These are phyloP conservation scores for Phytophthora kernoviae DNA, from an alignment of 352 stramenopile genomes.

Conservation along the genomic window DNA sequence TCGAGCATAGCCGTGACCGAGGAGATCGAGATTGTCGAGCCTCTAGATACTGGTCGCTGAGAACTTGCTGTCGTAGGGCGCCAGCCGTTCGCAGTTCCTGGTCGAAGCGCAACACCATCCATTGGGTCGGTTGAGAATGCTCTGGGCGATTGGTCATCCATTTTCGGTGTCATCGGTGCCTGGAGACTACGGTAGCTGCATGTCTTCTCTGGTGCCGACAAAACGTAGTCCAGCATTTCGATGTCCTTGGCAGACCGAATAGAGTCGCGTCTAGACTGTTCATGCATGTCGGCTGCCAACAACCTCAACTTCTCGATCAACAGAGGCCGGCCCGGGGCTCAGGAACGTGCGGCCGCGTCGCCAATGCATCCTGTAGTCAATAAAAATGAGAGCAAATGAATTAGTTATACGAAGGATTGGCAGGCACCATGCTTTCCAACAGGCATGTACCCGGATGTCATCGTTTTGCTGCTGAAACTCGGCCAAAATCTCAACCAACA, in stretches of 20 bases:
- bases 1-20: conserved; percentile 70
- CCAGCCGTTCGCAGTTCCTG: conserved; percentile 42
- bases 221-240: conserved; percentile 68
- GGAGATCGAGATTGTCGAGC: conserved; percentile 64
- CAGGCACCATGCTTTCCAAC: too few species aligned
- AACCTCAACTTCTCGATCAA: conserved; percentile 80
- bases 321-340: conserved; percentile 71
- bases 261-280: conserved; percentile 17
- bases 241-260: conserved; percentile 51
- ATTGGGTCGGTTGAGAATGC: conserved; percentile 2
- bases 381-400: not conserved
- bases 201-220: conserved; percentile 29
- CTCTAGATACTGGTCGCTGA: conserved; percentile 60
- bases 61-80: conserved; percentile 50
- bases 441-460: conserved; percentile 54
- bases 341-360: conserved; percentile 49
- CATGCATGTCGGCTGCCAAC: conserved; percentile 50
- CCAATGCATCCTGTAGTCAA: conserved; percentile 54
- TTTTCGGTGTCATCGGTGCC: conserved; percentile 49
- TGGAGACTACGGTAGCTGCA: conserved; percentile 10
- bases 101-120: conserved; percentile 42
- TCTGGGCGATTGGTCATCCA: conserved; percentile 38
- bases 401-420: not conserved
- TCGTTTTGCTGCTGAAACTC: conserved; percentile 87
- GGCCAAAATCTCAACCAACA: conserved; percentile 73